Base-by-base conservation (phyloP, 352 stramenopile genomes). In the Globisporangium viniferum region DNA sequence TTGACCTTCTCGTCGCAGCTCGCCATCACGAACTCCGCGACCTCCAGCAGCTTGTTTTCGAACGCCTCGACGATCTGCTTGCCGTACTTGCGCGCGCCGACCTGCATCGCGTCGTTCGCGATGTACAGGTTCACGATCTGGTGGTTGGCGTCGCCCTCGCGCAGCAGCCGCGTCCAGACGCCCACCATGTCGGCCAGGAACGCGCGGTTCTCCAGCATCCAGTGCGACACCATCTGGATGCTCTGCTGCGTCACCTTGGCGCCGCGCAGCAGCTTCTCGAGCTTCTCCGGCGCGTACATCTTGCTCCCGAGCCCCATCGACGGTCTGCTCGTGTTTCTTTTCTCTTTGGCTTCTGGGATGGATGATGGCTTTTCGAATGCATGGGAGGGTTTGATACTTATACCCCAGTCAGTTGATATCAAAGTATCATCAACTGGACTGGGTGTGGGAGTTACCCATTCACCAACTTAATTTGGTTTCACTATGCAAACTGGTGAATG, bases 41-140 rank as follows among this genome's bases (percentile, higher is more conserved):
- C 76, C 8, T 81, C 72, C 39, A 92, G 69, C 59, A 95, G 73
- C 61, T 77, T 75, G 1, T 70, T 63, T 59, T 91, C 81, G 60
- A 93, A 95, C 4, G 76, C 67, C 18, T 85, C 75, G 10, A 85
- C 74, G 35, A 94, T 84, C 51, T 89, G 72, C 27, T 86, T 86
- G 48, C 88, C 88, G 66, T 85, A 92, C 74, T 90, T 91, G 76
- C 88, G 88, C 66, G 83, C 84, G 60, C 88, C 88, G 24, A 92
- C 83, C 66, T 95, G 88, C 82, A 95, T 93, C 12, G 83, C 82
- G 67, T 95, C 88, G 69, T 95, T 95, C 53, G 88, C 88, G 44
- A 95, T 80, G 73, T 95, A 95, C 1, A 95, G 68, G 49, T 85
- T 86, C 63, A 92, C 86, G 75, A 95, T 88, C 78, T 95, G 86